phyloP scores from a whole-genome alignment of 495 filamentous ascomycete species.

The Aspergillus saccharolyticus region DNA sequence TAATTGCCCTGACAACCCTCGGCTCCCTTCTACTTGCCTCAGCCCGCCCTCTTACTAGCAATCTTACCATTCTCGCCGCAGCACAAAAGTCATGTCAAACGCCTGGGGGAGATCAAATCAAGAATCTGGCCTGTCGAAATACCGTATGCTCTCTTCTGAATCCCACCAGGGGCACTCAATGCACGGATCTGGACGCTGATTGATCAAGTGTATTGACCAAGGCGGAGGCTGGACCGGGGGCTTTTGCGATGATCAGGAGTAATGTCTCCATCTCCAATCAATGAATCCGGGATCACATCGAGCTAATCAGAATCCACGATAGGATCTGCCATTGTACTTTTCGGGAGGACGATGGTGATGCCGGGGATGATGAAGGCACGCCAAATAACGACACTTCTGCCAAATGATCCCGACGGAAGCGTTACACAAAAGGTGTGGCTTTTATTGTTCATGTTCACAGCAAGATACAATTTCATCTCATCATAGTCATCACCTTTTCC shows the following conservation, averaged over 20 bases:
- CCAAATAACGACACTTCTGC: too few relatives aligned
- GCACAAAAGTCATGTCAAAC: neutral
- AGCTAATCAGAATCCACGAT: neutral
- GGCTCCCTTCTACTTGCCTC: neutral
- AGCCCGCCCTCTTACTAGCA: neutral
- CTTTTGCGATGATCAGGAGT: constrained; percentile 8
- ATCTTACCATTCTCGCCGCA: neutral
- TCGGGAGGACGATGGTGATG: neutral
- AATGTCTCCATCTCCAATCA: neutral
- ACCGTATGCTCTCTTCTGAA: neutral
- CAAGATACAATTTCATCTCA: neutral
- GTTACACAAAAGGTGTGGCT: neutral
- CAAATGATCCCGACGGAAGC: neutral
- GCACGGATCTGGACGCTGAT: neutral
- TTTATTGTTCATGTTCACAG: neutral
- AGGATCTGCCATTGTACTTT: constrained; percentile 13
- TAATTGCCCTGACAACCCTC: neutral
- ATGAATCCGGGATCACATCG: neutral
- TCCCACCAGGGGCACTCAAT: too few relatives aligned
- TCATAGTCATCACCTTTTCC: too few relatives aligned
- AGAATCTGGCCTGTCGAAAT: constrained; percentile 2
- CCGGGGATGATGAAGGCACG: neutral
- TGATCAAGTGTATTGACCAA: constrained; percentile 6
- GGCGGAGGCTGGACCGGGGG: constrained; percentile 11
- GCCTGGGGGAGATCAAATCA: neutral